Evolutionary conservation across 345 rosid species (phyloP), one percentile per base, ranked within the genome.

Genomic region (Acer negundo): DNA sequence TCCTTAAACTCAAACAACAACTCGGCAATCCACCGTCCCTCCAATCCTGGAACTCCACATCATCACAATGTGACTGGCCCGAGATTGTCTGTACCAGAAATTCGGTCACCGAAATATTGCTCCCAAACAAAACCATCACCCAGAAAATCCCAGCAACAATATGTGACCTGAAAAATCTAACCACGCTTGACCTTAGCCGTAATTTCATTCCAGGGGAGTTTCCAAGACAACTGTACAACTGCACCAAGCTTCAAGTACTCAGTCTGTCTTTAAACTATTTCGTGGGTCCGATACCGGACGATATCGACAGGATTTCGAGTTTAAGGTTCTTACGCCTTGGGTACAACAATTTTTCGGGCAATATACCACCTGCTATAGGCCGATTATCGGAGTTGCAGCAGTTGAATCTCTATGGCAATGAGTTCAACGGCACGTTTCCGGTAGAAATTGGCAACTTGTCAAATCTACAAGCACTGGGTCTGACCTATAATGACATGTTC

Each of bases 361-460:
- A 85, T 44, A 90, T 95, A 2, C 99, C 99, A 0, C 73, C 82
- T 2, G 78, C 75, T 15, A 72, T 93, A 2, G 94, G 93, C 26
- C 68, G 74, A 26, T 56, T 95, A 17, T 19, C 86, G 2, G 77
- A 83, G 77, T 80, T 95, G 78, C 86, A 69, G 55, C 65, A 68
- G 1, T 28, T 95, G 76, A 0, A 56, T 61, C 82, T 92, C 0
- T 19, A 79, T 83, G 61, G 16, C 68, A 89, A 86, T 65, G 78
- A 78, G 67, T 93, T 88, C 88, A 74, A 89, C 9, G 96, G 98
- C 6, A 90, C 93, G 2, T 86, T 93, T 75, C 98, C 98, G 0
- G 83, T 80, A 84, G 96, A 92, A 83, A 92, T 95, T 22, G 92
- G 93, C 0, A 80, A 90, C 82, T 82, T 95, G 64, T 53, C 77